Evolutionary conservation across 2,329 filamentous ascomycete genomes (phyloP).

Genomic region (Cytospora paraplurivora): DNA sequence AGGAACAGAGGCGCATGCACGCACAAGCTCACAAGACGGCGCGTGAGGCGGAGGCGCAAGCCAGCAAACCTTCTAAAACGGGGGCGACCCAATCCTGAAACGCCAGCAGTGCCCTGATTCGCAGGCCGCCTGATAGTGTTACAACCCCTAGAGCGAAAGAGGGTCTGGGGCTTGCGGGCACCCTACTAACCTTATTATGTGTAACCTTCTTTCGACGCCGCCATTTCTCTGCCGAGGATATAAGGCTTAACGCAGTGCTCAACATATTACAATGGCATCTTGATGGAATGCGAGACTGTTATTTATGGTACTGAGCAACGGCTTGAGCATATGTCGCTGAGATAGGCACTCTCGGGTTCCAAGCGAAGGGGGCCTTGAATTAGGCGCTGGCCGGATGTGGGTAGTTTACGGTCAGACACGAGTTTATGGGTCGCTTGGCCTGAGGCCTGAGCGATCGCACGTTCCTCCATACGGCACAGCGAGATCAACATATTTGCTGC

Average conservation of each 20-base stretch:
- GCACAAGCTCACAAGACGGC: neutral
- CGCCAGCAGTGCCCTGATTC: conserved; percentile 14
- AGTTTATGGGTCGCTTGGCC: neutral
- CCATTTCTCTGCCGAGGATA: conserved; percentile 31
- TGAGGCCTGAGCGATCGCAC: neutral
- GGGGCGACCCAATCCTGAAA: conserved; percentile 22
- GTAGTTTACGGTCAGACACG: neutral
- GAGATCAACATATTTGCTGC: neutral
- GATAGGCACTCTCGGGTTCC: neutral
- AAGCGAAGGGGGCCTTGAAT: neutral
- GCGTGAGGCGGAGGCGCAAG: conserved; percentile 16
- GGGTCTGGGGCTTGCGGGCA: conserved; percentile 21
- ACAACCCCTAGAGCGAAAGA: conserved; percentile 17
- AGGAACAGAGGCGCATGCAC: conserved; percentile 13
- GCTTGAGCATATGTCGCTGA: conserved; percentile 26
- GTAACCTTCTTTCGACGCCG: conserved; percentile 29
- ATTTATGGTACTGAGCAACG: conserved; percentile 28
- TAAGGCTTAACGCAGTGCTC: neutral
- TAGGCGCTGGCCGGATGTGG: neutral
- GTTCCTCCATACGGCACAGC: neutral
- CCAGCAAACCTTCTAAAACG: conserved; percentile 12
- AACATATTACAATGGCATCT: conserved; percentile 31
- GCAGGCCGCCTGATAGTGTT: conserved; percentile 3
- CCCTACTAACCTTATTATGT: conserved; percentile 16
- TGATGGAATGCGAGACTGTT: conserved; percentile 32